Evolutionary conservation across 176 grass and related monocot species (phyloP).

Genomic region (Phragmites australis): DNA sequence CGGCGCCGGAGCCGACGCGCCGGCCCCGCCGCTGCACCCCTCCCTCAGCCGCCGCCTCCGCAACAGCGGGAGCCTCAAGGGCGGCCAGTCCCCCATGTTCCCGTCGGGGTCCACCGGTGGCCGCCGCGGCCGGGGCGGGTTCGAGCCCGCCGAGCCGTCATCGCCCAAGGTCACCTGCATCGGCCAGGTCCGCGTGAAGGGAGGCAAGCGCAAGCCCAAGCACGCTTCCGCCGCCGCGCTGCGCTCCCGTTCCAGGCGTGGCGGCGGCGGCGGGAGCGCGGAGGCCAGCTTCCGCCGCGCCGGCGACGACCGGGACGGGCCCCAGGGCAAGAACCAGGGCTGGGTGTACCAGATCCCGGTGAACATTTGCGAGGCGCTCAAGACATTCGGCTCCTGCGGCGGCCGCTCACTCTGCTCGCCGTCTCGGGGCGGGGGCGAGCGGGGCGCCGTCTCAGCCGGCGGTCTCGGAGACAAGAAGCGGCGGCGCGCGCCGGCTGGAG

Average conservation of each 20-base stretch:
- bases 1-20: constrained; percentile 20
- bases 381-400: constrained; percentile 78
- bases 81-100: constrained; percentile 96
- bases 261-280: constrained; percentile 25
- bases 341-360: constrained; percentile 96
- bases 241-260: constrained; percentile 68
- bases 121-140: constrained; percentile 43
- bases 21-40: constrained; percentile 55
- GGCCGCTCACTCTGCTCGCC: constrained; percentile 72
- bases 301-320: constrained; percentile 50
- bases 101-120: constrained; percentile 47
- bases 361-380: constrained; percentile 91
- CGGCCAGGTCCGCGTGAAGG: constrained; percentile 86
- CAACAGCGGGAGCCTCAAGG: constrained; percentile 86
- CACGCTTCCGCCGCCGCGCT: constrained; percentile 52
- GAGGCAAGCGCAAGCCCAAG: constrained; percentile 70
- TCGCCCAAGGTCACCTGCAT: constrained; percentile 98
- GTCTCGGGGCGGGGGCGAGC: constrained; percentile 40
- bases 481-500: constrained; percentile 21
- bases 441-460: constrained; percentile 20
- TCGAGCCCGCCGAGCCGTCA: constrained; percentile 83
- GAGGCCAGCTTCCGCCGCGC: constrained; percentile 81
- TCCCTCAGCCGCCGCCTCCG: constrained; percentile 77
- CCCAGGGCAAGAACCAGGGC: constrained; percentile 68
- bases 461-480: constrained; percentile 33